Conservation (phyloP, 2,329 filamentous ascomycete species). For the Proliferodiscus dingleyae region DNA sequence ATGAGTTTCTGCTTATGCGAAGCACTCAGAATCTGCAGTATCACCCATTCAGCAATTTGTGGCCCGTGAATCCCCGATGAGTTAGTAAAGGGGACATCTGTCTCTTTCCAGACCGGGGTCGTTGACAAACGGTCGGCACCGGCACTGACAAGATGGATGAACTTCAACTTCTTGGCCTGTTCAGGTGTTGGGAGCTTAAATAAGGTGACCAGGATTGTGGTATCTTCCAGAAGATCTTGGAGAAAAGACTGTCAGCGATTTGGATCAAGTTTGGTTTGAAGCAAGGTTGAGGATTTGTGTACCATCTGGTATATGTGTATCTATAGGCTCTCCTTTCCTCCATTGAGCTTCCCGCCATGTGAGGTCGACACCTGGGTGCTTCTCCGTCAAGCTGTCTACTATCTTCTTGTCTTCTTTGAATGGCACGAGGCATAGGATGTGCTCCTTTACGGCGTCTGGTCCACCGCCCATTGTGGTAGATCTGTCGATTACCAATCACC, state of each 20-base stretch:
- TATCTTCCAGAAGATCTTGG: conserved; percentile 23
- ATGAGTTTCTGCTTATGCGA: conserved; percentile 49
- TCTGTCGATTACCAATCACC: neutral
- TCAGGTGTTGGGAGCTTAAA: conserved; percentile 25
- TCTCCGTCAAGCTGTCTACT: conserved; percentile 35
- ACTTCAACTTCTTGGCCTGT: conserved; percentile 30
- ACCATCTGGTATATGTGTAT: conserved; percentile 19
- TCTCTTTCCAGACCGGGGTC: conserved; percentile 30
- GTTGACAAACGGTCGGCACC: conserved; percentile 30
- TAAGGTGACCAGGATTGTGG: conserved; percentile 33
- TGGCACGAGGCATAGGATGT: conserved; percentile 40
- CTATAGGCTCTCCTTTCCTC: conserved; percentile 13
- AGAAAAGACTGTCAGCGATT: neutral
- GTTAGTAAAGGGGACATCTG: conserved; percentile 32
- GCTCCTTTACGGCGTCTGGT: conserved; percentile 31
- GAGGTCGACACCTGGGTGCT: conserved; percentile 42
- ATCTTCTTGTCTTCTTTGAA: conserved; percentile 37
- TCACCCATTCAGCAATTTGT: conserved; percentile 62
- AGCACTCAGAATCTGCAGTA: conserved; percentile 56
- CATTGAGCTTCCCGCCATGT: conserved; percentile 34
- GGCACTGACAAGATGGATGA: conserved; percentile 32
- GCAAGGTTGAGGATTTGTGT: no score
- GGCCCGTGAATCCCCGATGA: conserved; percentile 40
- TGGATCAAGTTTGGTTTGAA: neutral
- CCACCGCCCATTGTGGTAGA: conserved; percentile 41